phyloP scores from a whole-genome alignment of 495 filamentous ascomycete species.

The Podospora fimiseda region DNA sequence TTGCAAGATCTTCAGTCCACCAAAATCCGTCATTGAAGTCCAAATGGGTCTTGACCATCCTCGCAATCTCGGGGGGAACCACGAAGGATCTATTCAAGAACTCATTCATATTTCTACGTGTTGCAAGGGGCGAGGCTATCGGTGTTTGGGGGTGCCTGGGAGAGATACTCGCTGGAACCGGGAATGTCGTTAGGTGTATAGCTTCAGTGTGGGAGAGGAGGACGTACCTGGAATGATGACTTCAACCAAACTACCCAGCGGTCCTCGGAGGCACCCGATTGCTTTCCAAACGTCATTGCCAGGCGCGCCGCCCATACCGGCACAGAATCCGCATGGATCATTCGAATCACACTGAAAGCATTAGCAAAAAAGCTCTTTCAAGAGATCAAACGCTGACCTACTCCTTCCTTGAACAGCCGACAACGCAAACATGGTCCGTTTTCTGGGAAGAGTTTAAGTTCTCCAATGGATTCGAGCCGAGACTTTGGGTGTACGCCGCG shows the following conservation, averaged over 20 bases:
- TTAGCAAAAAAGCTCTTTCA: conserved; percentile 5
- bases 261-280: conserved; percentile 42
- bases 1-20: conserved; percentile 46
- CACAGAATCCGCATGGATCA: conserved; percentile 39
- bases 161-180: conserved; percentile 31
- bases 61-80: conserved; percentile 29
- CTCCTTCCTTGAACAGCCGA: conserved; percentile 34
- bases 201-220: background rate
- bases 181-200: conserved; percentile 3
- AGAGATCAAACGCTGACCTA: conserved; percentile 15
- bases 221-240: conserved; percentile 40
- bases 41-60: conserved; percentile 36
- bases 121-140: conserved; percentile 42
- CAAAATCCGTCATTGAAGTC: conserved; percentile 47
- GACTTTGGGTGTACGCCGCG: conserved; percentile 42
- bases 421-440: conserved; percentile 42
- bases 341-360: conserved; percentile 38
- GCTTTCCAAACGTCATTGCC: conserved; percentile 39
- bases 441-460: conserved; percentile 41
- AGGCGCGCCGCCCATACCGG: conserved; percentile 27
- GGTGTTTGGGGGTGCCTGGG: conserved; percentile 43
- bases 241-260: conserved; percentile 36
- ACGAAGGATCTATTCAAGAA: conserved; percentile 40
- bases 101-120: conserved; percentile 45
- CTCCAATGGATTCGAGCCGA: conserved; percentile 44